Base-by-base conservation (phyloP, 371 early-diverging fungal genomes). In the Ordospora pajunii region DNA sequence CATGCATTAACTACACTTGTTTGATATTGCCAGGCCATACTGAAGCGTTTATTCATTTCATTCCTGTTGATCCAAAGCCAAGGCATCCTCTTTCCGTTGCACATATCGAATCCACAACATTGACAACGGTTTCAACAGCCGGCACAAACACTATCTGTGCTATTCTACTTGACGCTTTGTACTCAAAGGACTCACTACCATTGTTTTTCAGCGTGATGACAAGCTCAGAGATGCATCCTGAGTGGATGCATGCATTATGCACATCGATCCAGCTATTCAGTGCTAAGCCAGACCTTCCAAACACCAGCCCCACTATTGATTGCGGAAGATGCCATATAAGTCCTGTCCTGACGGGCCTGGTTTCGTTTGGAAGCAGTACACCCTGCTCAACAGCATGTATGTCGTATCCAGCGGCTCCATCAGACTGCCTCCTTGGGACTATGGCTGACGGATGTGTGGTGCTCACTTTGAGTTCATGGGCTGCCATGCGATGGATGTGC, bases 341-440 rank as follows among this genome's bases (percentile, higher is more conserved):
- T 10, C 81, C 81, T 10, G 79, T 78, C 37, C 48, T 69, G 11
- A 81, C 46, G 32, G 42, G 32, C n/a, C 17, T 48, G 2, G 37
- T 23, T 37, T 48, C 42, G 0, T 62, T 46, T 0, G 81, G 81
- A 0, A 10, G 63, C 9, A 81, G 40, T 9, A 42, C 37, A 32
- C 70, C 78, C 1, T 21, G 17, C 45, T 76, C 69, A 17, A 78
- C 58, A 6, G 70, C n/a, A 25, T 62, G 22, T 11, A 81, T 1
- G 70, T 81, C 81, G 48, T 78, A 81, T 25, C 78, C 81, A 23
- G 81, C 81, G 14, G 81, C 81, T 45, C 81, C 81, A 12, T 73
- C 72, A 2, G 75, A 52, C 1, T 78, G 78, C 46, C 78, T 68
- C 32, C 14, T 45, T 40, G 81, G 81, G 17, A 69, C 63, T 0